phyloP scores from a whole-genome alignment of 2,329 filamentous ascomycete species.

The Aureobasidium sp. region DNA sequence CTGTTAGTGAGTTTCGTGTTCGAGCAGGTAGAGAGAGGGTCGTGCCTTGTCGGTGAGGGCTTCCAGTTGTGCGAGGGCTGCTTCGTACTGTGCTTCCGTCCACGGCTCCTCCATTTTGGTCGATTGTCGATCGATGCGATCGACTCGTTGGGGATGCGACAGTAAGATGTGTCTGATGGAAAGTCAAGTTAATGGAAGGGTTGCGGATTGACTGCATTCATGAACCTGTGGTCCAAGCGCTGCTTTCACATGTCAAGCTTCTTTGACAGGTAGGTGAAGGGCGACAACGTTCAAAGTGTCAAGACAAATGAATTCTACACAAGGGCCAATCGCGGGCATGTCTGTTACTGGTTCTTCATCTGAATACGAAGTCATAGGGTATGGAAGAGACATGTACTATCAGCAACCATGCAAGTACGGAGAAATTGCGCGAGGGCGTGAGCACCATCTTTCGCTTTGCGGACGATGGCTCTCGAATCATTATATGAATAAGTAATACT shows the following conservation, averaged over 20 bases:
- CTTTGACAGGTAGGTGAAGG: neutral
- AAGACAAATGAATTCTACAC: too few relatives aligned
- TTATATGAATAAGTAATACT: neutral
- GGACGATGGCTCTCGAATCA: neutral
- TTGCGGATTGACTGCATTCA: neutral
- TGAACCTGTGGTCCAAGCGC: neutral
- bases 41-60: constrained; percentile 34
- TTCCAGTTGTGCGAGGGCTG: constrained; percentile 36
- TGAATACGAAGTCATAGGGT: too few relatives aligned
- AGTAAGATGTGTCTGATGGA: neutral
- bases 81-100: constrained; percentile 32
- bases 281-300: too few relatives aligned
- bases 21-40: neutral
- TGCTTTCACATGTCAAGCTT: constrained; percentile 1
- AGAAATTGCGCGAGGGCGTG: too few relatives aligned
- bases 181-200: neutral
- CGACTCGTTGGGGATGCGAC: neutral
- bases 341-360: neutral
- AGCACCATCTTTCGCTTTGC: too few relatives aligned
- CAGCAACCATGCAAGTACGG: too few relatives aligned
- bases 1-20: neutral
- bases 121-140: neutral
- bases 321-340: too few relatives aligned
- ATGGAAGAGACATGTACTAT: too few relatives aligned
- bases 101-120: constrained; percentile 17